A percentile compares a stretch with the other conserved stretches of the same genome.
Conservation (phyloP, 2,329 filamentous ascomycete species). For the Fusarium sp. region DNA sequence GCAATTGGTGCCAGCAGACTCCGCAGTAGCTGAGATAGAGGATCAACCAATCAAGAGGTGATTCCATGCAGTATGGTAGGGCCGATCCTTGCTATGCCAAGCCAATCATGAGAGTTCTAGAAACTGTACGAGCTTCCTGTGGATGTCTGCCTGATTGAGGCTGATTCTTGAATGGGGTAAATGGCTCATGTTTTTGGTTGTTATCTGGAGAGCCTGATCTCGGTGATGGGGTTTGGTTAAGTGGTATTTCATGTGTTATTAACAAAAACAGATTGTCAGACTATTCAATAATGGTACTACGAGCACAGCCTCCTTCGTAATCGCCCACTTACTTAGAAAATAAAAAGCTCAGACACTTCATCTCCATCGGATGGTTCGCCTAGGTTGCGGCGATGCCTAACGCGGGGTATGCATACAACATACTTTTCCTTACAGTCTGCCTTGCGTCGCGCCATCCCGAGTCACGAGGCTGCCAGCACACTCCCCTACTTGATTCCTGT, state of each 20-base stretch:
- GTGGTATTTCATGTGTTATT: neutral
- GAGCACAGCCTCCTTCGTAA: neutral
- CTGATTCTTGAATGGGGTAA: neutral
- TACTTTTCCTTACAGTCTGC: neutral
- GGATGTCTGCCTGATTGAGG: constrained; percentile 12
- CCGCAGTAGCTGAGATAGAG: neutral
- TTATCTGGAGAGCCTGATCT: neutral
- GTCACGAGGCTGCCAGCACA: neutral
- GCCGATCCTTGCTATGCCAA: neutral
- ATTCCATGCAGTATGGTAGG: neutral
- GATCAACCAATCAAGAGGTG: neutral
- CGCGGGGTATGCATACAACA: neutral
- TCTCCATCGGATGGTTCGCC: neutral
- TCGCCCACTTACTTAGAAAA: neutral
- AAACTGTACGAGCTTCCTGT: constrained; percentile 5
- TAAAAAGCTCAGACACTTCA: neutral
- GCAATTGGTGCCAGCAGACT: neutral
- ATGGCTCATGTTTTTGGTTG: neutral
- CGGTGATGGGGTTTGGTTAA: neutral
- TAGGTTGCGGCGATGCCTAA: neutral
- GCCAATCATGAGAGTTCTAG: constrained; percentile 1
- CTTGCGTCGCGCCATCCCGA: neutral
- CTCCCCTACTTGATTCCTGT: neutral
- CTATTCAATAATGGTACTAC: neutral
- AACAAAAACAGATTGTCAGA: neutral